A percentile compares a stretch with the other conserved stretches of the same genome.
Evolutionary conservation across 2,329 filamentous ascomycete species (phyloP).

Genomic region (Colletotrichum incanum): DNA sequence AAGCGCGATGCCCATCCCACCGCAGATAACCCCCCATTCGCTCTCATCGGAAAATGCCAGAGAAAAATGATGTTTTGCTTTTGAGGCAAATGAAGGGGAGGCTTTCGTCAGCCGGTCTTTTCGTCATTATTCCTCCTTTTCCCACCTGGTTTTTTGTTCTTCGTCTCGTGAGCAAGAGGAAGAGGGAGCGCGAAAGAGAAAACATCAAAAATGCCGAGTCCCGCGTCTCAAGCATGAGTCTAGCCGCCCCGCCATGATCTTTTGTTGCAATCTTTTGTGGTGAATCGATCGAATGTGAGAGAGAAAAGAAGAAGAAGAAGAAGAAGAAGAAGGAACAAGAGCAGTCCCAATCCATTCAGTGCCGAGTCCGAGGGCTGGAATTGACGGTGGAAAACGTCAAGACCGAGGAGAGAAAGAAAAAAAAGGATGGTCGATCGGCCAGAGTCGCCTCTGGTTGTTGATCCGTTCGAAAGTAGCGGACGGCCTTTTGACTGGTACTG

Average conservation of each 20-base stretch:
- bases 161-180: conserved; percentile 5
- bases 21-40: background rate
- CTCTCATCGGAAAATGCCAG: background rate
- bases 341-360: background rate
- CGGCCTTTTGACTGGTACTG: conserved; percentile 37
- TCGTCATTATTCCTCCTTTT: background rate
- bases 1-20: background rate
- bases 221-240: conserved; percentile 28
- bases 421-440: conserved; percentile 28
- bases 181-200: background rate
- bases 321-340: background rate
- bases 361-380: background rate
- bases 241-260: conserved; percentile 36
- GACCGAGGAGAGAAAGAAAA: no score
- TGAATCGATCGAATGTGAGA: background rate
- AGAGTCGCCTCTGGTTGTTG: conserved; percentile 37
- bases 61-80: conserved; percentile 31
- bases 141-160: background rate
- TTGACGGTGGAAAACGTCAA: background rate
- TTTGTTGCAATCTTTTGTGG: conserved; percentile 40
- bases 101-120: background rate
- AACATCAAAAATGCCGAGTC: background rate
- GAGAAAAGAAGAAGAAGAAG: background rate
- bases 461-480: conserved; percentile 20
- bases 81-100: conserved; percentile 22